Evolutionary conservation across 2,329 filamentous ascomycete genomes (phyloP).

Genomic region (Mycocentrospora acerina): DNA sequence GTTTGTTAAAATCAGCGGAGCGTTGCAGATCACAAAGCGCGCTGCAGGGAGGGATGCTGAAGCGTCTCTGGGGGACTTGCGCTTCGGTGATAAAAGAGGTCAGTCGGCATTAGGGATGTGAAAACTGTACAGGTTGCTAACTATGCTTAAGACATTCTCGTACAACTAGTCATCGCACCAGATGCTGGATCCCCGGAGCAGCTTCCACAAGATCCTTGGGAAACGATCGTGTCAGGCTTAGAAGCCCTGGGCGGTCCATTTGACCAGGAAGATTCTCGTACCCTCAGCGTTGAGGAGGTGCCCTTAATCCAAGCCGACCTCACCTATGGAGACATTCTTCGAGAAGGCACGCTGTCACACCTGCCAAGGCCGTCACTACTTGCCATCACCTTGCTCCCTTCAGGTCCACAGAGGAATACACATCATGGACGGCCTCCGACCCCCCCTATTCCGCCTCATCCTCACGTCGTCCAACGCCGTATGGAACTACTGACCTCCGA

Average conservation of each 20-base stretch:
- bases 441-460: slow-evolving; percentile 88
- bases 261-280: slow-evolving; percentile 81
- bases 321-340: slow-evolving; percentile 87
- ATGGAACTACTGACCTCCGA: slow-evolving; percentile 98
- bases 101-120: slow-evolving; percentile 13
- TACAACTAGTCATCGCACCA: slow-evolving; percentile 88
- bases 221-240: slow-evolving; percentile 91
- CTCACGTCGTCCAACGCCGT: slow-evolving; percentile 88
- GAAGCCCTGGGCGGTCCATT: slow-evolving; percentile 88
- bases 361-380: slow-evolving; percentile 86
- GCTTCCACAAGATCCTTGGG: slow-evolving; percentile 91
- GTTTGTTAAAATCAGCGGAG: slow-evolving; percentile 97
- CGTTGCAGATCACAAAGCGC: slow-evolving; percentile 92
- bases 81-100: slow-evolving; percentile 88
- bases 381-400: slow-evolving; percentile 92
- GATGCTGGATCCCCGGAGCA: slow-evolving; percentile 82
- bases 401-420: slow-evolving; percentile 61
- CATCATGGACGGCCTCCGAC: slow-evolving; percentile 52
- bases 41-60: slow-evolving; percentile 94
- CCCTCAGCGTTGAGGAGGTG: slow-evolving; percentile 87
- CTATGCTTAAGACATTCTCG: slow-evolving; percentile 70
- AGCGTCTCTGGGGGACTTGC: slow-evolving; percentile 84
- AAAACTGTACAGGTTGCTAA: slow-evolving; percentile 9
- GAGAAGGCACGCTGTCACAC: slow-evolving; percentile 82
- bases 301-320: slow-evolving; percentile 94